Evolutionary conservation across 352 stramenopile species (phyloP).

Genomic region (Globisporangium paddicum): DNA sequence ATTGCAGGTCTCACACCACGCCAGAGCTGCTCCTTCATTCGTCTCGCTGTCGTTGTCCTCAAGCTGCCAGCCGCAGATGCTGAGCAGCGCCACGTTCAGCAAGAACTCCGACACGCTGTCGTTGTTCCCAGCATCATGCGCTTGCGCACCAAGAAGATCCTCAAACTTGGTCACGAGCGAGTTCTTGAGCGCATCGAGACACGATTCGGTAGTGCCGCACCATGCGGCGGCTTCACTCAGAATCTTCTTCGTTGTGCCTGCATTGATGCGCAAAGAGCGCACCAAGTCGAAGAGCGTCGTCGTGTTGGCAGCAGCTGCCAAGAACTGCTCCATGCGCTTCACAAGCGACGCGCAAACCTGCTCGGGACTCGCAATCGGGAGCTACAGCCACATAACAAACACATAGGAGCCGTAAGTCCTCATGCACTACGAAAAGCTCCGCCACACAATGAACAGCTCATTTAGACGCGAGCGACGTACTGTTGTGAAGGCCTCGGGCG

Average conservation of each 20-base stretch:
- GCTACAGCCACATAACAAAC: conserved; percentile 6
- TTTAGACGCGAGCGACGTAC: conserved; percentile 18
- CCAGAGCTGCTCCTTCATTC: conserved; percentile 1
- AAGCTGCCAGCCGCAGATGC: conserved; percentile 37
- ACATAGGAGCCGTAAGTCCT: no score
- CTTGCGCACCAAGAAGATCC: background rate
- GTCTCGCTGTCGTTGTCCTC: conserved; percentile 1
- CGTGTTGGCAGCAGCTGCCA: background rate
- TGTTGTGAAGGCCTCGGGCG: conserved; percentile 42
- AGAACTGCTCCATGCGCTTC: conserved; percentile 8
- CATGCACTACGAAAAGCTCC: no score
- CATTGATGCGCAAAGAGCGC: background rate
- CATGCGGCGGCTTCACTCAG: background rate
- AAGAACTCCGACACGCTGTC: conserved; percentile 13
- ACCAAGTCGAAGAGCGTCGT: background rate
- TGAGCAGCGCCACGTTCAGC: conserved; percentile 27
- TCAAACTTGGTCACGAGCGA: conserved; percentile 7
- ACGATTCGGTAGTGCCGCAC: background rate
- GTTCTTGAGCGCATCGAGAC: background rate
- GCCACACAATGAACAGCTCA: no score
- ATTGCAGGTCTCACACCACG: conserved; percentile 43
- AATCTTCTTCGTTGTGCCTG: background rate
- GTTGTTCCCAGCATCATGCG: background rate
- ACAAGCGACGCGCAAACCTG: conserved; percentile 13
- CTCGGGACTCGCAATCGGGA: conserved; percentile 20